Evolutionary conservation across 345 rosid species (phyloP), one percentile per base, ranked within the genome.

Genomic region (Eucalyptus caleyi): DNA sequence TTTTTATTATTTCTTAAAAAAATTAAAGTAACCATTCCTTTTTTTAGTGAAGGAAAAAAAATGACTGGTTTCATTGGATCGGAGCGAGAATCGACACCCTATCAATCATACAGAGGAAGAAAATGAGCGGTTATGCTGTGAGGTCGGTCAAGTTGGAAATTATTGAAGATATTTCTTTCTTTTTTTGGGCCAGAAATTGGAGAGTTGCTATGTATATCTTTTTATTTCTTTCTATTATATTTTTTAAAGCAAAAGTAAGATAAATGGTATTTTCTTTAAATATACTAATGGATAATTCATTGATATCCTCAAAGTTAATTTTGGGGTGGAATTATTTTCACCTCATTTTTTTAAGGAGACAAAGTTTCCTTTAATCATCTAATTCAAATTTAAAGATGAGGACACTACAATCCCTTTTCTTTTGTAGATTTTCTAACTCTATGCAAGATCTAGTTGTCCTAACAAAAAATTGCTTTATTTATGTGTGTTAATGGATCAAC

Each of bases 1-100:
- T 8, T 2, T 53, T 19, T 1, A 19, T 0, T 18, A 19, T 53
- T 53, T 53, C 59, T 1, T 53, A 3, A 53, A 53, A 50, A 8
- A 8, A 53, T 53, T 0, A 53, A 53, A 53, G 5, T 19, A 53
- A 53, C 59, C 24, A 53, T 2, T 0, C 2, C 1, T 18, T 53
- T 53, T 19, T 53, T 19, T 50, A 40, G 5, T 50, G 9, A 8
- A 53, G 9, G 1, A 8, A 19, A 8, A 53, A 53, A 53, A 2
- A 7, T 1, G 54, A 53, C 0, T 1, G 1, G 0, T 19, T 53
- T 53, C 2, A 8, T 4, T 53, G 26, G 56, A 53, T 0, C 1
- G 24, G 59, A 53, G 4, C 0, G 11, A 1, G 59, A 53, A 53
- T 53, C 5, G 0, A 53, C 26, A 53, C 26, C 59, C 59, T 53